These are phyloP conservation scores for Eucalyptus urophylla DNA, from an alignment of 345 rosid genomes.

Conservation along the genomic window DNA sequence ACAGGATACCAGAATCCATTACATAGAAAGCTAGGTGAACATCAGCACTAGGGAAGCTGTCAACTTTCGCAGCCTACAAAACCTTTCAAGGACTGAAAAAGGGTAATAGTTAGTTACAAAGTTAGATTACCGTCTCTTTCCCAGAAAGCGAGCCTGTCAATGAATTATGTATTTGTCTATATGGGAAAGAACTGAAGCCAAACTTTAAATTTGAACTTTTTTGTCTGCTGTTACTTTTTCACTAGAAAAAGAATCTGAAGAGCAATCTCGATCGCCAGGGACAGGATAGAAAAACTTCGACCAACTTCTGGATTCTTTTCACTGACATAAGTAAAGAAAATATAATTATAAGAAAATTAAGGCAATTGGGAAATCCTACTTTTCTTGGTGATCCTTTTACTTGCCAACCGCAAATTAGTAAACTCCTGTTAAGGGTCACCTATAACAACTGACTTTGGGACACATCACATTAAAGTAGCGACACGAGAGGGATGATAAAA, in stretches of 20 bases:
- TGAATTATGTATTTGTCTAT: not conserved
- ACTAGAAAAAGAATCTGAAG: not conserved
- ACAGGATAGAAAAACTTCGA: not conserved
- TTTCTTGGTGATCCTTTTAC: not conserved
- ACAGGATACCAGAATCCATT: not conserved
- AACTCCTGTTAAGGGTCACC: not conserved
- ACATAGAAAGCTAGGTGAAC: not conserved
- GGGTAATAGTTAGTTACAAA: not conserved
- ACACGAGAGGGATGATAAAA: not conserved
- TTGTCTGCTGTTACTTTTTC: not conserved
- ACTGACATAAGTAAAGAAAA: not conserved
- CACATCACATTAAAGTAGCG: not conserved
- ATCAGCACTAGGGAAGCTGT: not conserved
- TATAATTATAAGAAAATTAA: not conserved
- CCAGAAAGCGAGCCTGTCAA: not conserved
- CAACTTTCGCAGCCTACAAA: not conserved
- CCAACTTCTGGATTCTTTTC: not conserved
- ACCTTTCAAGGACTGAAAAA: not conserved
- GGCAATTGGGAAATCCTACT: not conserved
- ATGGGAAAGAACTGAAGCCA: not conserved
- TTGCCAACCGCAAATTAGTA: not conserved
- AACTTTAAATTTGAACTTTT: not conserved
- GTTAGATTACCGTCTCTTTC: not conserved
- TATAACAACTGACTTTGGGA: not conserved
- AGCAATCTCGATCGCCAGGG: not conserved